Evolutionary conservation across 139 green algal species (phyloP).

Genomic region (Edaphochlamys debaryana): DNA sequence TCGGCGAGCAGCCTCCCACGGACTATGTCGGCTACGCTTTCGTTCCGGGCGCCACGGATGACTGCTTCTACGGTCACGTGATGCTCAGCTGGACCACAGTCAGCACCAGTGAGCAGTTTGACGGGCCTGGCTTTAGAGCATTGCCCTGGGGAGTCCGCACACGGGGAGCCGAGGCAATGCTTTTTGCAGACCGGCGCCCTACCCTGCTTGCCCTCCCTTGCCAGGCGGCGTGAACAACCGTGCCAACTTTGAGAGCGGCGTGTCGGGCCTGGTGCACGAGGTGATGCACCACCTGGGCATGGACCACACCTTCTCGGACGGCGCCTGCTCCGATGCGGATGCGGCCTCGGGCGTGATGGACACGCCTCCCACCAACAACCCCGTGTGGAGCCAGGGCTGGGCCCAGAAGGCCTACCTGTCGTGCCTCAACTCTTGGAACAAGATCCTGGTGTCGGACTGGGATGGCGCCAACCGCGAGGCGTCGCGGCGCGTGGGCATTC

Average conservation of each 20-base stretch:
- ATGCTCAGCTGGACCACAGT: not conserved
- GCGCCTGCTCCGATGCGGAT: not conserved
- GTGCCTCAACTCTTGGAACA: slow-evolving; percentile 9
- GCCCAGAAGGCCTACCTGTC: not conserved
- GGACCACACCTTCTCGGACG: not conserved
- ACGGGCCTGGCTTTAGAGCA: not conserved
- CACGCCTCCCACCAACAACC: not conserved
- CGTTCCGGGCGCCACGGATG: not conserved
- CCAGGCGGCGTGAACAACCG: no score
- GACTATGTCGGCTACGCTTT: not conserved
- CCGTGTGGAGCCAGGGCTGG: slow-evolving; percentile 7
- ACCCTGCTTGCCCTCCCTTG: not conserved
- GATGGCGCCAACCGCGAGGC: not conserved
- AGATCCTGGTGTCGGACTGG: not conserved
- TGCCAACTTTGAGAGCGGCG: not conserved
- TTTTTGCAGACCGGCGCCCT: not conserved
- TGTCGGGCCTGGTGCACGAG: not conserved
- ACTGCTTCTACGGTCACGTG: slow-evolving; percentile 10
- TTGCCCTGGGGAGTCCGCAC: not conserved
- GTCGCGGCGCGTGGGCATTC: not conserved
- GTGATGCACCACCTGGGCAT: slow-evolving; percentile 30
- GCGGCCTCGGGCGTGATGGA: not conserved
- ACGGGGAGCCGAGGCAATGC: no score
- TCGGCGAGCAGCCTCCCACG: slow-evolving; percentile 1
- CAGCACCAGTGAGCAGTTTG: not conserved